Conservation (phyloP, 768 basidiomycete species). For the Lanmaoa rubissima region DNA sequence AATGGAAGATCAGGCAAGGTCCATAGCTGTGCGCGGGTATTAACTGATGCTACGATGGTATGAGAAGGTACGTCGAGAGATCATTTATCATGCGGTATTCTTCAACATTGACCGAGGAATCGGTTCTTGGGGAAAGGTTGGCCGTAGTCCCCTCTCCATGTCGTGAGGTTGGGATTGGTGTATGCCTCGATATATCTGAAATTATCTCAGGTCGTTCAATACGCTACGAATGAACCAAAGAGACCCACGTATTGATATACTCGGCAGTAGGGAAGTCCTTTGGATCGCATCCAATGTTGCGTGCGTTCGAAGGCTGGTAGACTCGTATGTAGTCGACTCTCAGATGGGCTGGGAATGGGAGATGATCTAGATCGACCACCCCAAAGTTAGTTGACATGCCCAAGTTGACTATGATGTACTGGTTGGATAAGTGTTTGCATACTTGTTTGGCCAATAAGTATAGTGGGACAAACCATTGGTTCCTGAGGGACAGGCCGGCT, state of each 20-base stretch:
- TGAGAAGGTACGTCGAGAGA: not conserved
- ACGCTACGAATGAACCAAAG: not conserved
- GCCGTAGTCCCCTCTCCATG: conserved; percentile 42
- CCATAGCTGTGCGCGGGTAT: not conserved
- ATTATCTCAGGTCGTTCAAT: not conserved
- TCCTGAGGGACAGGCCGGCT: conserved; percentile 73
- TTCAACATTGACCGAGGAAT: conserved; percentile 43
- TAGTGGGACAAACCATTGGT: conserved; percentile 64
- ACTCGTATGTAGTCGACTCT: conserved; percentile 61
- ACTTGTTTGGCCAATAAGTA: not conserved
- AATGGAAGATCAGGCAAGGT: not conserved
- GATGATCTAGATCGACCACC: conserved; percentile 48
- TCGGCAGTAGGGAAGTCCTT: conserved; percentile 61
- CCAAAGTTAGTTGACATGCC: conserved; percentile 65
- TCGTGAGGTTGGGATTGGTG: conserved; percentile 52
- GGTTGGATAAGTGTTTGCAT: conserved; percentile 1
- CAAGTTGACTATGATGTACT: conserved; percentile 57
- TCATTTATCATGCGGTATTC: not conserved
- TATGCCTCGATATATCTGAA: conserved; percentile 66
- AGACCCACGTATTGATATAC: conserved; percentile 62
- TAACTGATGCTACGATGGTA: not conserved
- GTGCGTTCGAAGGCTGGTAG: conserved; percentile 61
- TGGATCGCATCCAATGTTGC: conserved; percentile 75
- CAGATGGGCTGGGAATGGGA: conserved; percentile 51
- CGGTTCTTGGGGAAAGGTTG: conserved; percentile 52